Evolutionary conservation across 2,329 filamentous ascomycete genomes (phyloP), one percentile per base, ranked within the genome.

Genomic region (Apiospora aurea): DNA sequence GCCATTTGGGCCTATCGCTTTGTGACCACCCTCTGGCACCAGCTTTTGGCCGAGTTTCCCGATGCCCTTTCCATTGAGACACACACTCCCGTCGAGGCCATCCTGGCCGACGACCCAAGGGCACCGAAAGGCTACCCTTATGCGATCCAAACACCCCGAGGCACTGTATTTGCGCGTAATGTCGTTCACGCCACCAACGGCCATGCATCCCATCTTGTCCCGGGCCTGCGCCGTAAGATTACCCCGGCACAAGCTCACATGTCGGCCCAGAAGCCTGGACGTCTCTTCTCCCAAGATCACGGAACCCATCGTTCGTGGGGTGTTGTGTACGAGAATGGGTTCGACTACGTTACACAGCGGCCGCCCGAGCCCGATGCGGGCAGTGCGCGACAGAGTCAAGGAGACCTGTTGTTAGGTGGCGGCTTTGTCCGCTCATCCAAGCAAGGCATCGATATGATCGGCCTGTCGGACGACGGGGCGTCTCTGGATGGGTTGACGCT

Each of bases 111-210:
- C 43, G 41, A 41, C 18, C 10, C 61, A 18, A 16, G n/a, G 18
- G 47, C 74, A 7, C 18, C 75, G 0, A 26, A 51, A n/a, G 38
- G 26, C 7, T 72, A 78, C 7, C 83, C 79, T 2, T 88, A 87
- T 75, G 76, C 78, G 0, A 75, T 90, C 5, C 74, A 80, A 5
- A 90, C 88, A 1, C 70, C 75, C 0, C 80, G 85, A 6, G 88
- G 87, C 2, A 74, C 61, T 0, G 80, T 90, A 41, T 78, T 76
- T 3, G 82, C 87, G 11, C 80, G 81, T 0, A 85, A 90, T 70
- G 81, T 92, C 1, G 82, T 91, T 1, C 87, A 91, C 74, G 87
- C 87, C 13, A 91, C 88, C 1, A 91, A 91, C 73, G 88, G 82
- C 7, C 86, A 87, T 74, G 83, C 86, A 0, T 78, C 84, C 0